Evolutionary conservation across 345 rosid species (phyloP).

Genomic region (Aethionema arabicum): DNA sequence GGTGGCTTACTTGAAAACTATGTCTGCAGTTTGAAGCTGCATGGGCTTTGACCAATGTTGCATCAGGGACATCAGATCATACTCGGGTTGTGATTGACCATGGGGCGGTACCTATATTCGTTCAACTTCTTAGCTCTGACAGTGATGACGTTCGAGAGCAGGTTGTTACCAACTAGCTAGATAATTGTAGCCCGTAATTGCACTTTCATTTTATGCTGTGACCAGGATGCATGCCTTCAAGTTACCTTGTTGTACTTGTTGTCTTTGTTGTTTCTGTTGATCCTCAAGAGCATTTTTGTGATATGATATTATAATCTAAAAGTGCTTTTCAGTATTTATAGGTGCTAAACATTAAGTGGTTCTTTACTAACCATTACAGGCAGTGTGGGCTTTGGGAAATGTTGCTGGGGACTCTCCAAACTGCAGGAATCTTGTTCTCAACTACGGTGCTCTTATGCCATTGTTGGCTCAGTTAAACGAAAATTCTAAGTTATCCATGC

Average conservation of each 20-base stretch:
- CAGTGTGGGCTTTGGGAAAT: slow-evolving; percentile 82
- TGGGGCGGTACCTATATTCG: slow-evolving; percentile 81
- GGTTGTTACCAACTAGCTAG: slow-evolving; percentile 43
- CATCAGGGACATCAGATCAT: slow-evolving; percentile 85
- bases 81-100: slow-evolving; percentile 77
- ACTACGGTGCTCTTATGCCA: slow-evolving; percentile 62
- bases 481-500: slow-evolving; percentile 64
- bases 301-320: slow-evolving; percentile 14
- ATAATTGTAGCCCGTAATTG: slow-evolving; percentile 10
- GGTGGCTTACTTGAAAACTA: slow-evolving; percentile 25
- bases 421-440: slow-evolving; percentile 73
- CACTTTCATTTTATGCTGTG: slow-evolving; percentile 10
- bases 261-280: slow-evolving; percentile 5
- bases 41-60: slow-evolving; percentile 91
- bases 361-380: slow-evolving; percentile 40
- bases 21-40: slow-evolving; percentile 78
- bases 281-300: not conserved
- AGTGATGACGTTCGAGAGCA: slow-evolving; percentile 89
- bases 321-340: slow-evolving; percentile 2
- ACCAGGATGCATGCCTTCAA: slow-evolving; percentile 10
- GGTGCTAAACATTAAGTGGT: slow-evolving; percentile 18
- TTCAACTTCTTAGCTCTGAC: slow-evolving; percentile 73
- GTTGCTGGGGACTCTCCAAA: slow-evolving; percentile 76
- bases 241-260: not conserved
- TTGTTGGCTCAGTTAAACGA: slow-evolving; percentile 66